Percentiles rank a stretch among this genome's conserved stretches.
phyloP scores from a whole-genome alignment of 1,139 yeast genomes.

The Scheffersomyces illinoinensis region DNA sequence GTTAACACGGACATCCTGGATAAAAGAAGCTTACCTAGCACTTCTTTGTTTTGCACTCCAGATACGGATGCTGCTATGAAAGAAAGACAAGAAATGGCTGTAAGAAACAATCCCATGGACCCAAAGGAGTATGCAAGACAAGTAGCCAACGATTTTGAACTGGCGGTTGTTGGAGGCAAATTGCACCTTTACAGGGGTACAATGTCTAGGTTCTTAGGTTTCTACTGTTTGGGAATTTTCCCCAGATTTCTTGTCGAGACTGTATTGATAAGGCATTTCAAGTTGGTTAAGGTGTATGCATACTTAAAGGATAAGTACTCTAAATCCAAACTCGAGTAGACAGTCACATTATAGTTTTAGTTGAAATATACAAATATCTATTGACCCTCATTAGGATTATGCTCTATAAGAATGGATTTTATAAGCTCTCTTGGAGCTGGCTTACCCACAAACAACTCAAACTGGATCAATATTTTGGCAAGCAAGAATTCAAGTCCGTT shows the following conservation, averaged over 20 bases:
- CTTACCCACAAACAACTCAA: slow-evolving; percentile 15
- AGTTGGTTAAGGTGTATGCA: slow-evolving; percentile 32
- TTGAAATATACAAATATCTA: neutral
- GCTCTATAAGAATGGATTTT: slow-evolving; percentile 2
- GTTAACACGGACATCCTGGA: slow-evolving; percentile 65
- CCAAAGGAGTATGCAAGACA: slow-evolving; percentile 56
- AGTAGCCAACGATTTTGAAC: slow-evolving; percentile 52
- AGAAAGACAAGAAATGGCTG: slow-evolving; percentile 62
- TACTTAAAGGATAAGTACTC: slow-evolving; percentile 23
- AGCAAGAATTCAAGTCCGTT: slow-evolving; percentile 16
- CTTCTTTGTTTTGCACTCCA: slow-evolving; percentile 55
- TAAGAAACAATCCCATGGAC: slow-evolving; percentile 56
- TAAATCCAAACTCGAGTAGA: slow-evolving; percentile 9
- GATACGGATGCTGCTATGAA: slow-evolving; percentile 51
- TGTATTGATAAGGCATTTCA: slow-evolving; percentile 48
- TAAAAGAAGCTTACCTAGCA: slow-evolving; percentile 47
- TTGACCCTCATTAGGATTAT: neutral
- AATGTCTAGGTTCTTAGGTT: slow-evolving; percentile 41
- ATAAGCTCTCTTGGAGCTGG: slow-evolving; percentile 15
- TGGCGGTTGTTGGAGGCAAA: slow-evolving; percentile 43
- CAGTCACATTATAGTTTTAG: neutral
- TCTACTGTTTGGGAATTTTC: slow-evolving; percentile 48
- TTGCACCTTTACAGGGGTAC: slow-evolving; percentile 56
- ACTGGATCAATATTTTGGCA: slow-evolving; percentile 13
- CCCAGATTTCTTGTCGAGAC: slow-evolving; percentile 56